A percentile compares a stretch with the other conserved stretches of the same genome.
Conservation (phyloP, 805 yeast species). For the Lipomyces yamadae region DNA sequence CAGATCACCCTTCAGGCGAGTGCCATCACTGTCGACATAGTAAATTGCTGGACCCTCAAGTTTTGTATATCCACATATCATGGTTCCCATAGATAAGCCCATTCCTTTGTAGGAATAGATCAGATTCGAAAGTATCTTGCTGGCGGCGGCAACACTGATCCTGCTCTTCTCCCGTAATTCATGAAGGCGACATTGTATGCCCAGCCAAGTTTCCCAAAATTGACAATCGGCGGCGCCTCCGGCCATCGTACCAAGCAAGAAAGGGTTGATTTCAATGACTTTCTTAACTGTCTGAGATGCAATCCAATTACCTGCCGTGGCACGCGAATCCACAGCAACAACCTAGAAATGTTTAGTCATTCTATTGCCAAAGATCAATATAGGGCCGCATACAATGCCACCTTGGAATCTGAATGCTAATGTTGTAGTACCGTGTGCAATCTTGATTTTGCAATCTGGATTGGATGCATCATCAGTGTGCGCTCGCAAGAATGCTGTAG, state of each 20-base stretch:
- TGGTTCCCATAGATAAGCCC: conserved; percentile 99
- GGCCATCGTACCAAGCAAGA: conserved; percentile 95
- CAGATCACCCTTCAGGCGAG: conserved; percentile 89
- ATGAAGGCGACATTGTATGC: conserved; percentile 92
- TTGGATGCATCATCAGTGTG: conserved; percentile 94
- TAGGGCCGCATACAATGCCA: conserved; percentile 59
- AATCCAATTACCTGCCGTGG: conserved; percentile 97
- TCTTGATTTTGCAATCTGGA: conserved; percentile 92
- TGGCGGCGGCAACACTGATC: conserved; percentile 94
- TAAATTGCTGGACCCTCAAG: conserved; percentile 94
- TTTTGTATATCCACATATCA: conserved; percentile 96
- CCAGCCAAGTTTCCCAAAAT: conserved; percentile 99
- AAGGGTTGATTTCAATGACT: conserved; percentile 95
- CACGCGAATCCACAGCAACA: conserved; percentile 97
- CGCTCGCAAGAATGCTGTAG: conserved; percentile 92
- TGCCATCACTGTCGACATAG: conserved; percentile 97
- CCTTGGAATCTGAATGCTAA: conserved; percentile 94
- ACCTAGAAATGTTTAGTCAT: conserved; percentile 29
- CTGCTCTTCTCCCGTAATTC: conserved; percentile 94
- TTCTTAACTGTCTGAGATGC: conserved; percentile 98
- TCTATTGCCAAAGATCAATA: conserved; percentile 38
- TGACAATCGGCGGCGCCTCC: conserved; percentile 99
- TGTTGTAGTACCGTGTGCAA: conserved; percentile 99
- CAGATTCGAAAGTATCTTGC: conserved; percentile 86
- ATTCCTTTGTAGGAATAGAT: conserved; percentile 94